phyloP scores from a whole-genome alignment of 2,329 filamentous ascomycete genomes.

The Didymella keratinophila region DNA sequence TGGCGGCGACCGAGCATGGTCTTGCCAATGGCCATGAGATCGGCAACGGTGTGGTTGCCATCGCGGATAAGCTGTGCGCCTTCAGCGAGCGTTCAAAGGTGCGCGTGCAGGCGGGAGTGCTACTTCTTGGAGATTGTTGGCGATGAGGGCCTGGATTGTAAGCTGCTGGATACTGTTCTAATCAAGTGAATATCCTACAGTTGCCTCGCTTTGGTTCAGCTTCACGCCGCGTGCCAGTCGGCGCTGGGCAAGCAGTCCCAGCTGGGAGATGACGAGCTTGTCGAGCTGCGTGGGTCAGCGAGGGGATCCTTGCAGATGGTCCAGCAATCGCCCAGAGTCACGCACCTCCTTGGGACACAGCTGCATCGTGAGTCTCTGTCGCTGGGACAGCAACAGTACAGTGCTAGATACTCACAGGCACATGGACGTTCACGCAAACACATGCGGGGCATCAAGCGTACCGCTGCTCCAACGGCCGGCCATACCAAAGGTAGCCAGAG shows the following conservation, averaged over 20 bases:
- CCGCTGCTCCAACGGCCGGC: slow-evolving; percentile 3
- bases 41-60: slow-evolving; percentile 89
- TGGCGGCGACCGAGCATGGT: slow-evolving; percentile 94
- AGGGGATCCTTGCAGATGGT: slow-evolving; percentile 2
- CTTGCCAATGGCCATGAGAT: slow-evolving; percentile 90
- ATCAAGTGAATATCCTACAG: slow-evolving; percentile 58
- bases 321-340: slow-evolving; percentile 10
- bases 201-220: slow-evolving; percentile 89
- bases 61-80: slow-evolving; percentile 80
- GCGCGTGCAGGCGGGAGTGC: slow-evolving; percentile 21
- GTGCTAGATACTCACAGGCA: not conserved
- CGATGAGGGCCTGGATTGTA: slow-evolving; percentile 72
- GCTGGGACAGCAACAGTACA: not conserved
- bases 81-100: slow-evolving; percentile 32
- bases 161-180: not conserved
- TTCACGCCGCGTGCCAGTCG: slow-evolving; percentile 86
- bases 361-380: slow-evolving; percentile 40
- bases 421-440: slow-evolving; percentile 6
- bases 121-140: slow-evolving; percentile 88
- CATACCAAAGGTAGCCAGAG: slow-evolving; percentile 12
- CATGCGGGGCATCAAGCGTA: slow-evolving; percentile 1
- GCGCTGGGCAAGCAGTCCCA: slow-evolving; percentile 85
- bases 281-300: slow-evolving; percentile 71
- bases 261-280: slow-evolving; percentile 91
- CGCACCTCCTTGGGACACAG: slow-evolving; percentile 50